Evolutionary conservation across 495 filamentous ascomycete species (phyloP), one percentile per base, ranked within the genome.

Genomic region (Cercophora newfieldiana): DNA sequence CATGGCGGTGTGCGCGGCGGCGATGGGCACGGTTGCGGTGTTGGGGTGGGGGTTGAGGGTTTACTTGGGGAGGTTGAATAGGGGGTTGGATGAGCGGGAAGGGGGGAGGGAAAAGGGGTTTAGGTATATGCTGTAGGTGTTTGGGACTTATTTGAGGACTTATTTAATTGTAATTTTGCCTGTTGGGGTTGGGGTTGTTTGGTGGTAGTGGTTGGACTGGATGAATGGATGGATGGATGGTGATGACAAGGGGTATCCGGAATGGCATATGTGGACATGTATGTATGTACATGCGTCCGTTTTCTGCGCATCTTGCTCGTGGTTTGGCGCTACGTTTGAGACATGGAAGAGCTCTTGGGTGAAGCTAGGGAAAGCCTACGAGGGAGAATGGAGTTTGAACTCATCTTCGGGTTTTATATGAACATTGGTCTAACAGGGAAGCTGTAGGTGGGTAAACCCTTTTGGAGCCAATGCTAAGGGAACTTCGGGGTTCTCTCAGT

Each of bases 1-100:
- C 2, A 90, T 90, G 84, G 78, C 73, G 29, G 82, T 88, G 33
- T 91, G 89, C 74, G 88, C 88, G 0, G 83, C 74, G 2, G 89
- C 89, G 26, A 90, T 92, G 86, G 79, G 86, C 29, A 84, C 85
- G 61, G 90, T 86, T 12, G 84, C 82, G 2, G 58, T 86, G 3
- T 71, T 92, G 21, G 85, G 87, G 0, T 54, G 84, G 21, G 64
- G 71, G 18, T 74, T 92, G 68, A 82, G 90, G 55, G 71, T 73
- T 31, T 80, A 89, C 30, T 70, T 91, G 7, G 75, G 71, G 7
- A 80, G 82, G 76, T 77, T 84, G 77, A 93, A 93, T 69, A 69
- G 72, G 57, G 79, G 77, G 50, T 75, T 88, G 22, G 88, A 90
- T 55, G 62, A 66, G 29, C 65, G 66, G 24, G 71, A 61, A 16